Conservation (phyloP, 1,284 basidiomycete genomes). For the Coniophora puteana region DNA sequence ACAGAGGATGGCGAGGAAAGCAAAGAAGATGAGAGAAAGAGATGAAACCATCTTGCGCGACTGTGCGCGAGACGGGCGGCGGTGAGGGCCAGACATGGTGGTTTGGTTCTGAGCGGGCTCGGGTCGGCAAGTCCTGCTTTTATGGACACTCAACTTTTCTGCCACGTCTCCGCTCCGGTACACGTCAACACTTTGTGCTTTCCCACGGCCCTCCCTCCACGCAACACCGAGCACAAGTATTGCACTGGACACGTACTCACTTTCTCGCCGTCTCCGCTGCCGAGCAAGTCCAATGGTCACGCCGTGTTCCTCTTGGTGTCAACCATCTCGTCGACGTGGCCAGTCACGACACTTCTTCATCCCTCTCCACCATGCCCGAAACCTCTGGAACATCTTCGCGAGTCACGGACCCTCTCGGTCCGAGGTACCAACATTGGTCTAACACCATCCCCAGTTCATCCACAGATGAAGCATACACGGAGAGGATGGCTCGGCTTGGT, state of each 20-base stretch:
- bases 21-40: conserved; percentile 61
- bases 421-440: too few species aligned
- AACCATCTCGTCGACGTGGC: too few species aligned
- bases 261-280: not conserved
- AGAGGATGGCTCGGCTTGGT: too few species aligned
- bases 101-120: conserved; percentile 5
- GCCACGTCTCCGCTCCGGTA: conserved; percentile 21
- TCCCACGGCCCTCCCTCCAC: conserved; percentile 11
- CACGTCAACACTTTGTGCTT: conserved; percentile 24
- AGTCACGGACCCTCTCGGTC: too few species aligned
- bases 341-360: too few species aligned
- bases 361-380: too few species aligned
- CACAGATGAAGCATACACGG: too few species aligned
- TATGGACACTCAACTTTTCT: conserved; percentile 13
- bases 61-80: conserved; percentile 53
- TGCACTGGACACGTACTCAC: not conserved
- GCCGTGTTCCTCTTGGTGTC: too few species aligned
- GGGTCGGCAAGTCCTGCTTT: conserved; percentile 6
- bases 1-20: conserved; percentile 60
- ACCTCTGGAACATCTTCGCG: too few species aligned
- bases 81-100: conserved; percentile 33
- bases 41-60: conserved; percentile 58
- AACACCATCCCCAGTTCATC: too few species aligned
- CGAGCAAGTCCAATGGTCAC: not conserved
- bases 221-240: not conserved